Conservation (phyloP, 176 grass and related monocot species). For the Ensete glaucum region DNA sequence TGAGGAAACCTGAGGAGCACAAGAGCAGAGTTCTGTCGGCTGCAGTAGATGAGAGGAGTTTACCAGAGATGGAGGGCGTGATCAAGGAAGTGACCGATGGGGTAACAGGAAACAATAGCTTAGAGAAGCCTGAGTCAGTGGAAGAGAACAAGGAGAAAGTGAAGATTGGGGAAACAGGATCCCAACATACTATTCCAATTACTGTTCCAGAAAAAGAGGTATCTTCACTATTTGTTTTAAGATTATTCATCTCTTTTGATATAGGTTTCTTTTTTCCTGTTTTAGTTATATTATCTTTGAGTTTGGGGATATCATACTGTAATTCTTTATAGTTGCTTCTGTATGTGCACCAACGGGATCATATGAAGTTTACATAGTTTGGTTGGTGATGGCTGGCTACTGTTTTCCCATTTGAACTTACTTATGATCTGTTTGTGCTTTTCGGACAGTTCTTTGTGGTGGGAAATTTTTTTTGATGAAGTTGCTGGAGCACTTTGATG, state of each 20-base stretch:
- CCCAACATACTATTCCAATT: background rate
- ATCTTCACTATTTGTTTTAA: background rate
- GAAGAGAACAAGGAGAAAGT: background rate
- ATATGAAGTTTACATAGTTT: background rate
- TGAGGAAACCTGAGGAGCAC: slow-evolving; percentile 24
- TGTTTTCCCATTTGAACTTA: background rate
- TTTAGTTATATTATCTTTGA: background rate
- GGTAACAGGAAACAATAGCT: slow-evolving; percentile 5
- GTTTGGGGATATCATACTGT: background rate
- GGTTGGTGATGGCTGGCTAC: background rate
- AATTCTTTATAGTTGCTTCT: background rate
- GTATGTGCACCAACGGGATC: background rate
- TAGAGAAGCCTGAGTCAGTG: background rate
- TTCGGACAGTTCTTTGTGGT: too few species aligned
- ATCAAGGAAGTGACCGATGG: slow-evolving; percentile 32
- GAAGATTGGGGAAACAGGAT: background rate
- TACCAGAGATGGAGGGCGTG: slow-evolving; percentile 16
- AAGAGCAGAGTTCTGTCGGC: slow-evolving; percentile 41
- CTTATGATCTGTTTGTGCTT: too few species aligned
- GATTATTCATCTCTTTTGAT: background rate
- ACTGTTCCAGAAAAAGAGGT: background rate
- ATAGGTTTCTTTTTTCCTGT: background rate
- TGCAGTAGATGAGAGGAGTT: slow-evolving; percentile 16
- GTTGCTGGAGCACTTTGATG: too few species aligned
- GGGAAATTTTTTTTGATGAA: too few species aligned